phyloP scores from a whole-genome alignment of 2,329 filamentous ascomycete species.

The Byssothecium circinans region DNA sequence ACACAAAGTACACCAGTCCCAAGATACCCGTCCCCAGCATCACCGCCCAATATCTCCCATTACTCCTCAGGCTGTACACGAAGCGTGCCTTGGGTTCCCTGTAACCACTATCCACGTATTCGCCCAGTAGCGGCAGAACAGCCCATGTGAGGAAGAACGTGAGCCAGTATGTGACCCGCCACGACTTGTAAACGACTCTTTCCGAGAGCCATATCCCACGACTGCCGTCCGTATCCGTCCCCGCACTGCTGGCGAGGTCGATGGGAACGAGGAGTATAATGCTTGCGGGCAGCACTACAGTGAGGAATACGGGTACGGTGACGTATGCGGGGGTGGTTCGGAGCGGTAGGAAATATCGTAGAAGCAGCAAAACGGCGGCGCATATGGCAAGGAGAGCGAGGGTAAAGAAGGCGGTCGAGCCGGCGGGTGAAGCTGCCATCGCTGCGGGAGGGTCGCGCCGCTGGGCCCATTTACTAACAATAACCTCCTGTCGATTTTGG shows the following conservation, averaged over 20 bases:
- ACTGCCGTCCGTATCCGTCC: conserved; percentile 68
- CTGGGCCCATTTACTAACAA: no score
- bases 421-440: conserved; percentile 64
- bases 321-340: conserved; percentile 89
- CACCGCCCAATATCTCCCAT: conserved; percentile 85
- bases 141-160: conserved; percentile 95
- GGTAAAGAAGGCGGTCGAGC: conserved; percentile 77
- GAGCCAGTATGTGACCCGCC: conserved; percentile 96
- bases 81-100: conserved; percentile 80
- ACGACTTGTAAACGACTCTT: conserved; percentile 77
- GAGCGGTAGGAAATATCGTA: conserved; percentile 87
- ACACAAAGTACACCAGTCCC: conserved; percentile 80
- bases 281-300: conserved; percentile 88
- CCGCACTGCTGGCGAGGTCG: conserved; percentile 85
- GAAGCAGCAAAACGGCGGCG: conserved; percentile 74
- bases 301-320: conserved; percentile 89
- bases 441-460: conserved; percentile 3
- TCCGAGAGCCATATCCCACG: conserved; percentile 87
- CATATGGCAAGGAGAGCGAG: conserved; percentile 74
- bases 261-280: conserved; percentile 93
- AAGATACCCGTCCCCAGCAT: conserved; percentile 69
- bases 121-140: conserved; percentile 87
- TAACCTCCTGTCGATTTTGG: no score
- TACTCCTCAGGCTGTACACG: conserved; percentile 80
- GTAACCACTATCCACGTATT: conserved; percentile 93